A percentile compares a stretch with the other conserved stretches of the same genome.
These are phyloP conservation scores for Scheffersomyces segobiensis DNA, from an alignment of 1,139 yeast genomes.

Conservation along the genomic window DNA sequence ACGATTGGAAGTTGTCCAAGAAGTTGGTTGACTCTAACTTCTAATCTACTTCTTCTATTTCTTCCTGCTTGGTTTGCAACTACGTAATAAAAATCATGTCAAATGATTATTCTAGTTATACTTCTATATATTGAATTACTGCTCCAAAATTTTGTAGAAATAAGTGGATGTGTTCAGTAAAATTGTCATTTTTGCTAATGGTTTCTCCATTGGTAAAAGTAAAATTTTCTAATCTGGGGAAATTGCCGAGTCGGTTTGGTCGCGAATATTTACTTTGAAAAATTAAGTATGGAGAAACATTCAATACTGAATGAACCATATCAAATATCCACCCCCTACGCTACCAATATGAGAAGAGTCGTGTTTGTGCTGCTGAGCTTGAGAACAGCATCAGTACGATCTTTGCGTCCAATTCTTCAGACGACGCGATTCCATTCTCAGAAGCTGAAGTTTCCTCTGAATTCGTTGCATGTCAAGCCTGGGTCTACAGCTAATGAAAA, in stretches of 20 bases:
- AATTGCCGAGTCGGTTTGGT: neutral
- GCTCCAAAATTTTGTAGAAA: neutral
- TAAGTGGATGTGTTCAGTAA: neutral
- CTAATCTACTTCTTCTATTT: conserved; percentile 13
- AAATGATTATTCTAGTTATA: neutral
- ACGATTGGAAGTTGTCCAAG: conserved; percentile 60
- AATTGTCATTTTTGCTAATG: neutral
- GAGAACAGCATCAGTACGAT: neutral
- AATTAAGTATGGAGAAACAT: too few relatives aligned
- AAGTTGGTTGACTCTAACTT: conserved; percentile 59
- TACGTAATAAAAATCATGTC: neutral
- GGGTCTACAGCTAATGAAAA: neutral
- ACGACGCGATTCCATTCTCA: neutral
- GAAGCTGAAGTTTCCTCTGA: neutral
- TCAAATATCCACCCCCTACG: neutral
- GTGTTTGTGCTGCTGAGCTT: neutral
- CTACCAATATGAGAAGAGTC: neutral
- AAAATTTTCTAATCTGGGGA: neutral
- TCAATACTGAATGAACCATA: neutral
- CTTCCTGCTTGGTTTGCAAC: neutral
- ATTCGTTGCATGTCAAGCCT: neutral
- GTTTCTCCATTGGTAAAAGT: too few relatives aligned
- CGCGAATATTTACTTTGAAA: neutral
- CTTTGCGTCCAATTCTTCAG: neutral
- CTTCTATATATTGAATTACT: neutral